Conservation (phyloP, 2,329 filamentous ascomycete genomes). For the Venturia nashicola region DNA sequence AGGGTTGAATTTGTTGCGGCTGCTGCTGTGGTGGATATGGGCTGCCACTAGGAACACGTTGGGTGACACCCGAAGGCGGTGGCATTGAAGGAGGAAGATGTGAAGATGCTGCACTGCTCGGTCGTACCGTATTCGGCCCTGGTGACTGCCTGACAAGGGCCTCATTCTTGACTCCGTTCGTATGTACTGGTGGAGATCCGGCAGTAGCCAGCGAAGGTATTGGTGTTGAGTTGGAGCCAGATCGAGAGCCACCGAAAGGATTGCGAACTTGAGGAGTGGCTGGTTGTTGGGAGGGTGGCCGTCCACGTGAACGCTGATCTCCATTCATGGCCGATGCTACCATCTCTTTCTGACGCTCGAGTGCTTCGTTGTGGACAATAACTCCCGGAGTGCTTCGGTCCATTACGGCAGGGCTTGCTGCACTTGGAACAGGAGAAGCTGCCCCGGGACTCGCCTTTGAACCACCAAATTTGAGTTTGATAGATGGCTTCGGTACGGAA, state of each 20-base stretch:
- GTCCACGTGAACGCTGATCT: conserved; percentile 13
- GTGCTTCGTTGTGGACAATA: conserved; percentile 41
- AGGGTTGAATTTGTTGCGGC: conserved; percentile 11
- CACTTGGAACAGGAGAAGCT: conserved; percentile 16
- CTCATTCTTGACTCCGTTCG: conserved; percentile 31
- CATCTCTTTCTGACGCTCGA: conserved; percentile 39
- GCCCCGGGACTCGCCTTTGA: conserved; percentile 26
- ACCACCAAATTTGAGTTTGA: conserved; percentile 57
- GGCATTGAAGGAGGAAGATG: conserved; percentile 22
- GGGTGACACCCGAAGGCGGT: conserved; percentile 22
- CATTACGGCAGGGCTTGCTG: conserved; percentile 27
- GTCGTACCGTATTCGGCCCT: conserved; percentile 26
- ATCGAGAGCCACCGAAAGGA: conserved; percentile 18
- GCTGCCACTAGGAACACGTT: conserved; percentile 27
- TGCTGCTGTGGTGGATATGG: conserved; percentile 24
- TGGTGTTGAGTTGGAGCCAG: conserved; percentile 12
- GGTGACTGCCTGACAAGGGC: conserved; percentile 28
- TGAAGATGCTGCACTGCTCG: conserved; percentile 24
- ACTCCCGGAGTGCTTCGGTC: conserved; percentile 34
- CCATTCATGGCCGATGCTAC: conserved; percentile 38
- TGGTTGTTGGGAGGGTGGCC: conserved; percentile 15
- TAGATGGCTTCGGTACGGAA: conserved; percentile 28
- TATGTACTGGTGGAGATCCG: conserved; percentile 21
- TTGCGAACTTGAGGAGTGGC: conserved; percentile 15
- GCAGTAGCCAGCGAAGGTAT: conserved; percentile 19